These are phyloP conservation scores for Maudiozyma bulderi DNA, from an alignment of 805 yeast species.

Conservation along the genomic window DNA sequence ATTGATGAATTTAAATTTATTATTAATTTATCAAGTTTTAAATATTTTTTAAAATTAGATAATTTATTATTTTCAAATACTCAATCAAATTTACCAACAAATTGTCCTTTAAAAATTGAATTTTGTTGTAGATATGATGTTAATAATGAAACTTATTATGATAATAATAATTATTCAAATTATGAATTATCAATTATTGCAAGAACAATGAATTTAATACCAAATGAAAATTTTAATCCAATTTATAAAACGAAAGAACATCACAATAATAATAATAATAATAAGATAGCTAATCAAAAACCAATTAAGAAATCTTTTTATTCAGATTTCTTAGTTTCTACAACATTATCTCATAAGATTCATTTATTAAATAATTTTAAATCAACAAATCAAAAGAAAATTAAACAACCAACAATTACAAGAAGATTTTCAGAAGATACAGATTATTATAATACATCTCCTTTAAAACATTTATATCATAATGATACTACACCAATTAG, in stretches of 20 bases:
- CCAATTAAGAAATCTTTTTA: conserved; percentile 1
- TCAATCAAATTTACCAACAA: neutral
- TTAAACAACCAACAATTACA: conserved; percentile 2
- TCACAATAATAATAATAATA: neutral
- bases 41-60: conserved; percentile 17
- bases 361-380: neutral
- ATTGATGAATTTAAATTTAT: conserved; percentile 26
- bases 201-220: conserved; percentile 1
- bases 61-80: conserved; percentile 11
- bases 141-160: conserved; percentile 27
- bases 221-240: neutral
- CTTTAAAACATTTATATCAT: conserved; percentile 26
- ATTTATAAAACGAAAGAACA: neutral
- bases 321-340: conserved; percentile 13
- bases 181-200: conserved; percentile 14
- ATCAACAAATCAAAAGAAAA: neutral
- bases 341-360: conserved; percentile 16
- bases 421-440: conserved; percentile 26
- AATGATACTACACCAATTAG: conserved; percentile 17
- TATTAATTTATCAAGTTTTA: conserved; percentile 22
- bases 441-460: conserved; percentile 28
- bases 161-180: conserved; percentile 29
- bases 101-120: conserved; percentile 15
- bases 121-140: conserved; percentile 29
- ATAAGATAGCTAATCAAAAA: neutral